Evolutionary conservation across 2,329 filamentous ascomycete species (phyloP), one percentile per base, ranked within the genome.

Genomic region (Colletotrichum lentis): DNA sequence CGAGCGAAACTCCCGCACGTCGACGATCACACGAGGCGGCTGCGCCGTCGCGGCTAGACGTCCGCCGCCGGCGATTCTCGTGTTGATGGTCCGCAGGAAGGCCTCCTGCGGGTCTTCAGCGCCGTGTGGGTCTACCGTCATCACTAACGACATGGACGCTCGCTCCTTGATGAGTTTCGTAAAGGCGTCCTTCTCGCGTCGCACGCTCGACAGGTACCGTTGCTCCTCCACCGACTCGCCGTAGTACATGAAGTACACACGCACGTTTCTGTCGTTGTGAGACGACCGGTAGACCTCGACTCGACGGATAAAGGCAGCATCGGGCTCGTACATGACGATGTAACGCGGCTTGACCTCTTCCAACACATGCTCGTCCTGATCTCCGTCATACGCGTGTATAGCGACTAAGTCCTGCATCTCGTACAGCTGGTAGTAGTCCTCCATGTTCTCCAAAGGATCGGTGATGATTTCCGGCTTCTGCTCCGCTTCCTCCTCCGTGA

Each of bases 301-400:
- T 44, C 95, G 86, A 16, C 96, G 89, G 74, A 98, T 97, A 77
- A 99, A 99, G 3, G 95, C 90, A 3, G 95, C 89, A 72, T 98
- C 94, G 1, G 96, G 95, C 77, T 98, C 96, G 78, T 97, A 99
- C 96, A 99, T 98, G 80, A 99, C 91, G 67, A 99, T 93, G 78
- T 97, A 97, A 69, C 92, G 90, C 41, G 96, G 96, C 75, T 92
- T 94, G 66, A 96, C 85, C 79, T 99, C 96, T 77, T 99, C 95
- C 1, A 99, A 86, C n/a, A 98, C 86, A 77, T 97, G 93, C 76
- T 98, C 96, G 77, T 99, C 96, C 82, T 95, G 91, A 76, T 98
- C 96, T 12, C 94, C 94, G 68, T 97, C 94, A 77, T 97, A 99
- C 1, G 96, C 91, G 77, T 98, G 96, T 20, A 98, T 85, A 47